These are phyloP conservation scores for Mortierella claussenii DNA, from an alignment of 192 early-diverging fungal genomes.

Conservation along the genomic window DNA sequence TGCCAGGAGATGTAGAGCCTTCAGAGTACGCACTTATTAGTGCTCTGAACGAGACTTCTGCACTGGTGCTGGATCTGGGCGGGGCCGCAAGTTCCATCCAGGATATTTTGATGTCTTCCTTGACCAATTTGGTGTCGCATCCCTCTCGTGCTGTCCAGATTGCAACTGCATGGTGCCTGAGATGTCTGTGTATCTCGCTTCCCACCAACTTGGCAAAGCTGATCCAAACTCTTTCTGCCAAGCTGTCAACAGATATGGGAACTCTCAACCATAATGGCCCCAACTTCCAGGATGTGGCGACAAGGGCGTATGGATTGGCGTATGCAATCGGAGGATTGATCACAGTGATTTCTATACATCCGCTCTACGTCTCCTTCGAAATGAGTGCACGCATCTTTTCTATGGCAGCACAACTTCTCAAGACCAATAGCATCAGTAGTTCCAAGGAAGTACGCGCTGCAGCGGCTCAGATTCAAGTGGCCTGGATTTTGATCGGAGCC, in stretches of 20 bases:
- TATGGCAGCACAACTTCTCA: slow-evolving; percentile 79
- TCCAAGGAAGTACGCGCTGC: slow-evolving; percentile 70
- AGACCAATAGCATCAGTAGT: slow-evolving; percentile 58
- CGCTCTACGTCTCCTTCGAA: slow-evolving; percentile 82
- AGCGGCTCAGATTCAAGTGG: slow-evolving; percentile 73
- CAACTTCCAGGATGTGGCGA: slow-evolving; percentile 66
- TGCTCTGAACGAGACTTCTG: slow-evolving; percentile 78
- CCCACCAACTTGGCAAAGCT: slow-evolving; percentile 71
- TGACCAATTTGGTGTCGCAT: slow-evolving; percentile 76
- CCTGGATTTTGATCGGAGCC: slow-evolving; percentile 81
- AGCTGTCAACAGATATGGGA: slow-evolving; percentile 64
- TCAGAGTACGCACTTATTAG: slow-evolving; percentile 72
- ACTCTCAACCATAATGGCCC: slow-evolving; percentile 78
- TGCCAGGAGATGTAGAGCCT: slow-evolving; percentile 58
- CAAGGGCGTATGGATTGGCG: slow-evolving; percentile 70
- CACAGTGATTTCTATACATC: slow-evolving; percentile 70
- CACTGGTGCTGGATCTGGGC: slow-evolving; percentile 81
- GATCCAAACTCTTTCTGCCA: slow-evolving; percentile 56
- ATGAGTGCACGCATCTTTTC: slow-evolving; percentile 81
- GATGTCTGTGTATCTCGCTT: slow-evolving; percentile 73
- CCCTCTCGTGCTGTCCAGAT: slow-evolving; percentile 79
- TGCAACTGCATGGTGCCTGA: slow-evolving; percentile 75
- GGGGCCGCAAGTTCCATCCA: slow-evolving; percentile 70
- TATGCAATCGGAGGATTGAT: slow-evolving; percentile 72
- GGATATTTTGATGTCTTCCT: slow-evolving; percentile 72